Conservation (phyloP, 2,329 filamentous ascomycete genomes). For the Tolypocladium sp. region DNA sequence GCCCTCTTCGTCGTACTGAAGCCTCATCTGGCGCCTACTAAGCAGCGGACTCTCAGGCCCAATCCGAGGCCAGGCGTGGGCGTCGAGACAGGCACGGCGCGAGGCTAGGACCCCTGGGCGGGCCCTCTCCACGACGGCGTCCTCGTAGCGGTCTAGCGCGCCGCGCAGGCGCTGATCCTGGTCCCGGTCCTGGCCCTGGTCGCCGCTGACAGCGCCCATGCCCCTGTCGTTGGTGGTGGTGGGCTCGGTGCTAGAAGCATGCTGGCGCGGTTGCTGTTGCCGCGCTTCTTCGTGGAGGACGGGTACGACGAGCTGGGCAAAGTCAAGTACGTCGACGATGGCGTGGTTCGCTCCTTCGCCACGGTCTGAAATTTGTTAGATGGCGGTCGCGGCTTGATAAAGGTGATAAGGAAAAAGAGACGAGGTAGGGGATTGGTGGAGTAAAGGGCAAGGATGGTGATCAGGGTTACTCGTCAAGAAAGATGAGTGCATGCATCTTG, state of each 20-base stretch:
- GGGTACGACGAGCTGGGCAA: slow-evolving; percentile 24
- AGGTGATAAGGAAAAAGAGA: background rate
- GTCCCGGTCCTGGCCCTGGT: background rate
- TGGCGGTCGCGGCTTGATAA: background rate
- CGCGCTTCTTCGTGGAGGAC: slow-evolving; percentile 2
- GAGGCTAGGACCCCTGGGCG: slow-evolving; percentile 39
- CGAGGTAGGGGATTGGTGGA: background rate
- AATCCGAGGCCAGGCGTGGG: slow-evolving; percentile 39
- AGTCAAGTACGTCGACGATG: slow-evolving; percentile 39
- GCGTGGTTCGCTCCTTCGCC: slow-evolving; percentile 51
- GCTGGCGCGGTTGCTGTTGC: background rate
- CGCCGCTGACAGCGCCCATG: background rate
- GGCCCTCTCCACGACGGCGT: slow-evolving; percentile 30
- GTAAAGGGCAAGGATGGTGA: background rate
- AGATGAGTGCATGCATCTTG: background rate
- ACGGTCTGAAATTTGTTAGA: slow-evolving; percentile 29
- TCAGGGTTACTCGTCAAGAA: background rate
- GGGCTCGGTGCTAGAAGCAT: background rate
- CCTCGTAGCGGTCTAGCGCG: slow-evolving; percentile 31
- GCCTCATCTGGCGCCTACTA: slow-evolving; percentile 24
- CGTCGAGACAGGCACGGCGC: slow-evolving; percentile 43
- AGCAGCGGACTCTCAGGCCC: slow-evolving; percentile 24
- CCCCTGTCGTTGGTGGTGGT: background rate
- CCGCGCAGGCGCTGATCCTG: slow-evolving; percentile 10
- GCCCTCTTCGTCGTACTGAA: slow-evolving; percentile 20